Conservation (phyloP, 2,329 filamentous ascomycete species). For the Hymenoscyphus occultus region DNA sequence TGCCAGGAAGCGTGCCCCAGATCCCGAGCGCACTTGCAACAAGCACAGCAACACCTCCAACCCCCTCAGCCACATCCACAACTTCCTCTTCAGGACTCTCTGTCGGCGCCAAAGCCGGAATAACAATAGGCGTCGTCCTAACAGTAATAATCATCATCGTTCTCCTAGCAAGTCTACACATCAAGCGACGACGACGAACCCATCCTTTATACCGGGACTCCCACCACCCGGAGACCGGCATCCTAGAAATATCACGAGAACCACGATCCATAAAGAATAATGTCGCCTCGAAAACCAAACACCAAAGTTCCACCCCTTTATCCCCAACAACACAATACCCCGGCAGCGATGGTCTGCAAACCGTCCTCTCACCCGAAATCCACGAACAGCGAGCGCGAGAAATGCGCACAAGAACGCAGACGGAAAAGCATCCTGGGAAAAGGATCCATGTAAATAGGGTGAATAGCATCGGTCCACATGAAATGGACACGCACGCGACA, state of each 20-base stretch:
- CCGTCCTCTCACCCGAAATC: slow-evolving; percentile 7
- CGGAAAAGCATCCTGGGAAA: slow-evolving; percentile 3
- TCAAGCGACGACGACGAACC: slow-evolving; percentile 7
- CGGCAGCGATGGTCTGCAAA: slow-evolving; percentile 10
- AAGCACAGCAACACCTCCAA: neutral
- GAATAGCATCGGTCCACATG: slow-evolving; percentile 7
- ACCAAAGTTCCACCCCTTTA: neutral
- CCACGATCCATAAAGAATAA: slow-evolving; percentile 9
- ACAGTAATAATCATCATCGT: slow-evolving; percentile 1
- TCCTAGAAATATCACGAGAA: slow-evolving; percentile 13
- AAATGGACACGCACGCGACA: slow-evolving; percentile 7
- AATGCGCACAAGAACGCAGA: neutral
- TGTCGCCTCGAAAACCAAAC: neutral
- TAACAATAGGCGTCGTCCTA: slow-evolving; percentile 15
- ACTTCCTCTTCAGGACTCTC: slow-evolving; percentile 9
- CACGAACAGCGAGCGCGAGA: slow-evolving; percentile 6
- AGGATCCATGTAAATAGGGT: slow-evolving; percentile 2
- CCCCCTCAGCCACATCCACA: neutral
- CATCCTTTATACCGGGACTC: neutral
- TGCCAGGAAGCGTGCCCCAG: neutral
- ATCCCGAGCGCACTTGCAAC: neutral
- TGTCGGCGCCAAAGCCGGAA: slow-evolving; percentile 17
- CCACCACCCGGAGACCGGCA: neutral
- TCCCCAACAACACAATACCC: slow-evolving; percentile 5
- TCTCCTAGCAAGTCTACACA: slow-evolving; percentile 11